These are phyloP conservation scores for Xeromyces bisporus DNA, from an alignment of 495 filamentous ascomycete species.

Conservation along the genomic window DNA sequence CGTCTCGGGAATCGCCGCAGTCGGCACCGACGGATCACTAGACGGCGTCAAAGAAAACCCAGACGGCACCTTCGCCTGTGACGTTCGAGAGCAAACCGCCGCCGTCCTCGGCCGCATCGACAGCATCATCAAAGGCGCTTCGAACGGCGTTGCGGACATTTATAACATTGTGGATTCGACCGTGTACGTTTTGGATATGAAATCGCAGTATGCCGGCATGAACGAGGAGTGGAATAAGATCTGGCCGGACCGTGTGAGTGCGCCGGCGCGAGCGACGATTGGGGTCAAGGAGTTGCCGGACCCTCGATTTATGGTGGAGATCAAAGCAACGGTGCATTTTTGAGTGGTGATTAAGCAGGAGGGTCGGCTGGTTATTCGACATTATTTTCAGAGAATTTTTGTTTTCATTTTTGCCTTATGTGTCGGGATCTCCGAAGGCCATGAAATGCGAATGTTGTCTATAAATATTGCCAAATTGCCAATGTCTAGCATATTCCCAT, in stretches of 20 bases:
- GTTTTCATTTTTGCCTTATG: no score
- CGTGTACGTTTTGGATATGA: conserved; percentile 21
- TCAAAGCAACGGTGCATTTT: conserved; percentile 16
- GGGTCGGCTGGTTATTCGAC: no score
- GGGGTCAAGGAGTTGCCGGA: conserved; percentile 20
- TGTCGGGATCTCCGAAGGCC: no score
- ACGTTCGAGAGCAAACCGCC: conserved; percentile 19
- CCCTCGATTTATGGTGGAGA: conserved; percentile 17
- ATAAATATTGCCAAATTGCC: no score
- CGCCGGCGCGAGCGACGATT: conserved; percentile 17
- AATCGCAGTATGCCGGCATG: conserved; percentile 21
- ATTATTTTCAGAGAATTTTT: no score
- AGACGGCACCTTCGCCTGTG: conserved; percentile 14
- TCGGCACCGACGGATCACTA: conserved; percentile 7
- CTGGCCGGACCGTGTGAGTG: conserved; percentile 14
- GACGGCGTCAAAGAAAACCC: conserved; percentile 15
- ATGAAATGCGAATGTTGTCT: no score
- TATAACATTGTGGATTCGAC: conserved; percentile 19
- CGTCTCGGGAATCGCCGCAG: conserved; percentile 15
- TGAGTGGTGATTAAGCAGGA: no score
- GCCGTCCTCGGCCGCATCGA: conserved; percentile 17
- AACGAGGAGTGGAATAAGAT: conserved; percentile 26
- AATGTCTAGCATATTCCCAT: no score
- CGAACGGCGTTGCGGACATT: conserved; percentile 13
- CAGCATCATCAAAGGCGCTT: conserved; percentile 17